These are phyloP conservation scores for Gossypium schwendimanii DNA, from an alignment of 441 rosid species.

Conservation along the genomic window DNA sequence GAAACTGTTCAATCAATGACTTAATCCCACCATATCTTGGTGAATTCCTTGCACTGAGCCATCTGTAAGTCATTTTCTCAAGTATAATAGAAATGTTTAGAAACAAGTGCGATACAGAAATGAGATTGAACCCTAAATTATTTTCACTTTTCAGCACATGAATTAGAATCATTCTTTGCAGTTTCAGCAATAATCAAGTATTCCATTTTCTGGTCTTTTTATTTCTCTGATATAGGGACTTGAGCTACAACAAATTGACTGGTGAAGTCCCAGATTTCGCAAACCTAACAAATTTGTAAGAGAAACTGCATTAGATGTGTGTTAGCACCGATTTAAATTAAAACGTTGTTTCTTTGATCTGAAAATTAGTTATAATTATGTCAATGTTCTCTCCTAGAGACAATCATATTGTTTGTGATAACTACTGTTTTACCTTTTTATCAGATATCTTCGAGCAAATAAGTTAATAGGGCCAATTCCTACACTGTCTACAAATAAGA, in stretches of 20 bases:
- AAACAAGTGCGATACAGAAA: background rate
- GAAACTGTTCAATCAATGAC: conserved; percentile 5
- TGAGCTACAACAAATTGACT: conserved; percentile 11
- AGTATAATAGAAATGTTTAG: background rate
- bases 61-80: conserved; percentile 5
- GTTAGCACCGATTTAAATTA: background rate
- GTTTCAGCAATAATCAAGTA: background rate
- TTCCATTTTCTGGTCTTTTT: background rate
- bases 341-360: background rate
- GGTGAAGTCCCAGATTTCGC: conserved; percentile 9
- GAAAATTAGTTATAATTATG: background rate
- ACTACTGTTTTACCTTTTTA: background rate
- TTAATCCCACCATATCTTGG: conserved; percentile 5
- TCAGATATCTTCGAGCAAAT: conserved; percentile 9
- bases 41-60: background rate
- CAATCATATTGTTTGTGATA: background rate
- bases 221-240: background rate
- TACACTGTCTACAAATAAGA: background rate
- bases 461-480: conserved; percentile 6
- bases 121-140: background rate
- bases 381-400: background rate
- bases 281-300: conserved; percentile 11
- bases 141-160: background rate
- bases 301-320: background rate
- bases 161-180: background rate